These are phyloP conservation scores for Lunularia cruciata DNA, from an alignment of 225 moss, liverwort and hornwort species.

Conservation along the genomic window DNA sequence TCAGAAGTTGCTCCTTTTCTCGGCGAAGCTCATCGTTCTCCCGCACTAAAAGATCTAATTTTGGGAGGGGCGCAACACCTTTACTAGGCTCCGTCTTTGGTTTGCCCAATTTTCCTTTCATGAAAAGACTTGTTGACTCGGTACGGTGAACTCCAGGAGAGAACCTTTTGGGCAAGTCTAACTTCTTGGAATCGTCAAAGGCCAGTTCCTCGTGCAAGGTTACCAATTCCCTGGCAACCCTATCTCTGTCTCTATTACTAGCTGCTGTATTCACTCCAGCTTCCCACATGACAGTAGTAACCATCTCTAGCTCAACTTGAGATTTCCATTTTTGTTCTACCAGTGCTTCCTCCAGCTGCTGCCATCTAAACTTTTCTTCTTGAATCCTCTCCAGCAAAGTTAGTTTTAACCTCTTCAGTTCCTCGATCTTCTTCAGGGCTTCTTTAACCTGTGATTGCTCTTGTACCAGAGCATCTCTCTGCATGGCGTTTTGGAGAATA, in stretches of 20 bases:
- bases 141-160: not conserved
- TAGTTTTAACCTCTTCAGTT: conserved; percentile 24
- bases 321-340: conserved; percentile 28
- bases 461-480: conserved; percentile 22
- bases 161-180: not conserved
- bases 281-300: conserved; percentile 30
- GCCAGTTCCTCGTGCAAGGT: conserved; percentile 3
- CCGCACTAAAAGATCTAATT: conserved; percentile 16
- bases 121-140: not conserved
- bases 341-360: conserved; percentile 27
- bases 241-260: conserved; percentile 12
- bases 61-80: conserved; percentile 1
- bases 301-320: conserved; percentile 29
- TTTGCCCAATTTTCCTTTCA: not conserved
- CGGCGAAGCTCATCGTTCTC: conserved; percentile 59
- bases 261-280: not conserved
- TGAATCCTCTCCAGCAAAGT: conserved; percentile 21
- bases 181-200: not conserved
- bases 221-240: not conserved
- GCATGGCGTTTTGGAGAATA: conserved; percentile 2
- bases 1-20: conserved; percentile 79
- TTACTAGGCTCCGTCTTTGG: not conserved
- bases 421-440: conserved; percentile 28
- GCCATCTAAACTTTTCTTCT: conserved; percentile 27
- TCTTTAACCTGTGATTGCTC: conserved; percentile 20